Percentiles rank a stretch among this genome's conserved stretches.
These are phyloP conservation scores for Diospyros lotus DNA, from an alignment of 148 eudicot genomes.

Conservation along the genomic window DNA sequence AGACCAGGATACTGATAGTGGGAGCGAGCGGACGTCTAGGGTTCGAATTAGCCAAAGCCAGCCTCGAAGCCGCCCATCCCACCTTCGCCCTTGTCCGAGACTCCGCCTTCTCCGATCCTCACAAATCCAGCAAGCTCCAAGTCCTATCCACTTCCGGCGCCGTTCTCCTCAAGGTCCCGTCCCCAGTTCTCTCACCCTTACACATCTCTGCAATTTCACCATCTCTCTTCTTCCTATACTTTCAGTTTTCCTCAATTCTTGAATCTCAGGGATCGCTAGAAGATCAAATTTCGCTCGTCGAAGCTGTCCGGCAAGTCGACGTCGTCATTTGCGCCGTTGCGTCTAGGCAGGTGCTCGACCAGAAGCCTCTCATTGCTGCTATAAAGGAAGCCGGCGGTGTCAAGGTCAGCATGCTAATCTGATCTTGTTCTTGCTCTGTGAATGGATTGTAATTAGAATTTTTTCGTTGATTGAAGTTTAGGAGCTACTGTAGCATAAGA, in stretches of 20 bases:
- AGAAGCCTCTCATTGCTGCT: constrained; percentile 53
- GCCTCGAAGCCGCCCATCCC: constrained; percentile 56
- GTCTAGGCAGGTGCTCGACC: constrained; percentile 51
- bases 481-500: not conserved
- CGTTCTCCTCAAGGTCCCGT: constrained; percentile 40
- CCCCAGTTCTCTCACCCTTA: not conserved
- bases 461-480: not conserved
- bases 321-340: constrained; percentile 72
- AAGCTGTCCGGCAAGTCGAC: constrained; percentile 74
- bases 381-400: constrained; percentile 62
- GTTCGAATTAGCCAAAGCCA: constrained; percentile 54
- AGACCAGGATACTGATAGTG: constrained; percentile 58
- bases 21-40: constrained; percentile 82
- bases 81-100: constrained; percentile 68
- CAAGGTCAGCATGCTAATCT: constrained; percentile 39
- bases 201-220: not conserved
- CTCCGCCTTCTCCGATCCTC: constrained; percentile 41
- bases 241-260: not conserved
- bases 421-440: no score
- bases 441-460: no score
- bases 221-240: no score
- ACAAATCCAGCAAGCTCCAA: constrained; percentile 45
- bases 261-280: constrained; percentile 62
- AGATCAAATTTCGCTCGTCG: constrained; percentile 51
- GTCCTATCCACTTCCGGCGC: constrained; percentile 33